These are phyloP conservation scores for Viridothelium virens DNA, from an alignment of 495 filamentous ascomycete species.

Conservation along the genomic window DNA sequence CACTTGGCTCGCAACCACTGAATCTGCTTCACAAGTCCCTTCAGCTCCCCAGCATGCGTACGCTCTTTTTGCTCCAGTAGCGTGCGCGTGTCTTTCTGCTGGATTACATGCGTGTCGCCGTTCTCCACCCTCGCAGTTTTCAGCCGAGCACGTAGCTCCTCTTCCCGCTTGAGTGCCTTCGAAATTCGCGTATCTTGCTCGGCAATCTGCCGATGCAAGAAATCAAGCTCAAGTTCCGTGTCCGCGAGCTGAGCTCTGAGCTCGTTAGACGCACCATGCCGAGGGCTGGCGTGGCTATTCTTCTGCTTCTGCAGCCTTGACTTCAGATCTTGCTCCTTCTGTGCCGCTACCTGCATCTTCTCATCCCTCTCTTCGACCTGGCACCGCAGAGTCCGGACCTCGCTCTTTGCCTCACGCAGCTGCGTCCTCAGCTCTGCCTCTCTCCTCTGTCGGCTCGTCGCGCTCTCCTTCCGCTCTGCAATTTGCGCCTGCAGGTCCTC, in stretches of 20 bases:
- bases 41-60: slow-evolving; percentile 70
- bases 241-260: slow-evolving; percentile 18
- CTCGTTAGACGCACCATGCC: background rate
- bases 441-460: slow-evolving; percentile 22
- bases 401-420: slow-evolving; percentile 21
- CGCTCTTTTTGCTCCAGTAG: slow-evolving; percentile 36
- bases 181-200: slow-evolving; percentile 18
- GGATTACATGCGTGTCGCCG: slow-evolving; percentile 13
- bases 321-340: slow-evolving; percentile 22
- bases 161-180: slow-evolving; percentile 14
- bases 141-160: slow-evolving; percentile 16
- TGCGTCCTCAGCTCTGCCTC: slow-evolving; percentile 24
- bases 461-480: slow-evolving; percentile 22
- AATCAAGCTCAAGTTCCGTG: slow-evolving; percentile 16
- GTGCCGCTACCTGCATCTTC: slow-evolving; percentile 12
- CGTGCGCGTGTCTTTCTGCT: slow-evolving; percentile 14
- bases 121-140: slow-evolving; percentile 14
- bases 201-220: slow-evolving; percentile 15
- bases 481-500: slow-evolving; percentile 19
- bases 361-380: slow-evolving; percentile 22
- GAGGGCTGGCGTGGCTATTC: background rate
- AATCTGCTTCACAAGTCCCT: slow-evolving; percentile 79
- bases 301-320: slow-evolving; percentile 17
- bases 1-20: slow-evolving; percentile 75
- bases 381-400: slow-evolving; percentile 19